phyloP scores from a whole-genome alignment of 2,329 filamentous ascomycete genomes.

The Aureobasidium sp. region DNA sequence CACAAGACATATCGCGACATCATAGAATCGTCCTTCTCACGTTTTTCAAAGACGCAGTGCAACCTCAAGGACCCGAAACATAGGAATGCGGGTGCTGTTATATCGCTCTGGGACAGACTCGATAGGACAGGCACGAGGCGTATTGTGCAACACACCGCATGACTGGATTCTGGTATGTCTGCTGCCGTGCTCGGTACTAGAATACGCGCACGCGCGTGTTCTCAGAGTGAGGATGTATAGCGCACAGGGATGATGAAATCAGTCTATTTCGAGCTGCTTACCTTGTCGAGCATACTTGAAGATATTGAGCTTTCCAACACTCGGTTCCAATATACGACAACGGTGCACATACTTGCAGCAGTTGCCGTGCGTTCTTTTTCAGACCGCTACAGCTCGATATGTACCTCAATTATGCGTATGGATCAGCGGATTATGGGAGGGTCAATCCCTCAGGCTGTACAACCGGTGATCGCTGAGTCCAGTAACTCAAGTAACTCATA shows the following conservation, averaged over 20 bases:
- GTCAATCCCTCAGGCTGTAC: not conserved
- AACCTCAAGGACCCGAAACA: slow-evolving; percentile 7
- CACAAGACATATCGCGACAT: not conserved
- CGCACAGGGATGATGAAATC: not conserved
- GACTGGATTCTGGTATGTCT: not conserved
- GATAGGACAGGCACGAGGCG: slow-evolving; percentile 5
- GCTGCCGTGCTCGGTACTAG: slow-evolving; percentile 5
- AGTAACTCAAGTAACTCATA: not conserved
- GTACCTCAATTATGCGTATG: not conserved
- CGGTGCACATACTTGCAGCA: not conserved
- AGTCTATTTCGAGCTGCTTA: not conserved
- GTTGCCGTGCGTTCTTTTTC: not conserved
- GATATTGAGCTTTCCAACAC: not conserved
- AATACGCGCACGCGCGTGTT: not conserved
- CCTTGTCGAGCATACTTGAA: not conserved
- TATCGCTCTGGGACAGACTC: not conserved
- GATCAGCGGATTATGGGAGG: not conserved
- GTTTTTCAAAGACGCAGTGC: not conserved
- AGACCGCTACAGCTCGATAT: not conserved
- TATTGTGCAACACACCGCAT: slow-evolving; percentile 1
- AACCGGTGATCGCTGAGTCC: not conserved
- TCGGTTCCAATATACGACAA: not conserved
- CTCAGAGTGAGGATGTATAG: not conserved
- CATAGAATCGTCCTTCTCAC: slow-evolving; percentile 1
- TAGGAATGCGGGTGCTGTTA: slow-evolving; percentile 10